phyloP scores from a whole-genome alignment of 2,329 filamentous ascomycete species.

The Colletotrichum sp. region DNA sequence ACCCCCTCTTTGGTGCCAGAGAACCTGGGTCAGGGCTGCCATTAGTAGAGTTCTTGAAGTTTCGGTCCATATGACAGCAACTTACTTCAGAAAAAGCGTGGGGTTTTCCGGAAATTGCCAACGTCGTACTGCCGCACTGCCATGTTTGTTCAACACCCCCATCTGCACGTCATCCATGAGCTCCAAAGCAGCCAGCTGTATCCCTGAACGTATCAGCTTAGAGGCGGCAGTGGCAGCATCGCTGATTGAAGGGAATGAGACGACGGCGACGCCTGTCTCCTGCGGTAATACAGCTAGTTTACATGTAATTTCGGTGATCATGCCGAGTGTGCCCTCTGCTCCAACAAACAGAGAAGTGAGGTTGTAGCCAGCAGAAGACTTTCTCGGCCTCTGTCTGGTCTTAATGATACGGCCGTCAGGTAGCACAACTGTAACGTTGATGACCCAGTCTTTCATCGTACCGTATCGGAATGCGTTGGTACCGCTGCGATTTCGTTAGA shows the following conservation, averaged over 20 bases:
- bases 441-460: slow-evolving; percentile 79
- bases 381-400: slow-evolving; percentile 69
- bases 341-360: slow-evolving; percentile 73
- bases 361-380: slow-evolving; percentile 76
- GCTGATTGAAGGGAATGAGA: slow-evolving; percentile 64
- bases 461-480: slow-evolving; percentile 70
- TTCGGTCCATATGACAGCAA: neutral
- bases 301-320: slow-evolving; percentile 73
- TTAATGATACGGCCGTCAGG: slow-evolving; percentile 72
- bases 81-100: slow-evolving; percentile 74
- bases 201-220: slow-evolving; percentile 67
- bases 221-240: slow-evolving; percentile 70
- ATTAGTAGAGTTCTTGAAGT: neutral
- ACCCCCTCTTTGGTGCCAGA: slow-evolving; percentile 67
- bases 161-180: slow-evolving; percentile 71
- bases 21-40: slow-evolving; percentile 44
- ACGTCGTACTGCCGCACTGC: slow-evolving; percentile 62
- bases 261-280: slow-evolving; percentile 69
- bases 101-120: slow-evolving; percentile 65
- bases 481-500: slow-evolving; percentile 41
- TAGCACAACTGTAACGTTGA: slow-evolving; percentile 74
- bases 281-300: slow-evolving; percentile 71
- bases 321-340: slow-evolving; percentile 73
- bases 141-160: slow-evolving; percentile 68
- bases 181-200: slow-evolving; percentile 71